A percentile compares a stretch with the other conserved stretches of the same genome.
Evolutionary conservation across 805 yeast species (phyloP).

Genomic region (Candida railenensis): DNA sequence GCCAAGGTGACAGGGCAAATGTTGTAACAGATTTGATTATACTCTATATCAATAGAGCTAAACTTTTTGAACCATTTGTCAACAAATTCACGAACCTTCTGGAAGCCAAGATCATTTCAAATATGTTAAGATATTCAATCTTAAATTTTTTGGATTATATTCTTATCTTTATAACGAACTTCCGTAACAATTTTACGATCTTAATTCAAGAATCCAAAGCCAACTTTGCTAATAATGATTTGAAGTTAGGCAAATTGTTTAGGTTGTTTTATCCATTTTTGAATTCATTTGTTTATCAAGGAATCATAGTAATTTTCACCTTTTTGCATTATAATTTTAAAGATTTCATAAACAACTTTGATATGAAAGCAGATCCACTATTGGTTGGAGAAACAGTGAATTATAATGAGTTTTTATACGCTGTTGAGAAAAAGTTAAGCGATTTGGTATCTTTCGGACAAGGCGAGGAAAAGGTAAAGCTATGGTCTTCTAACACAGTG

Average conservation of each 20-base stretch:
- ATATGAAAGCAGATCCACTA: slow-evolving; percentile 18
- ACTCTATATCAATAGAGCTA: slow-evolving; percentile 50
- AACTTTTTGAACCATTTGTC: slow-evolving; percentile 52
- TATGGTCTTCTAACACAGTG: slow-evolving; percentile 37
- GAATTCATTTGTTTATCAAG: slow-evolving; percentile 50
- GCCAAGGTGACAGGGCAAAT: slow-evolving; percentile 27
- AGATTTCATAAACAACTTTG: slow-evolving; percentile 29
- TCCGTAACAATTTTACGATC: slow-evolving; percentile 18
- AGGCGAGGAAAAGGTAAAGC: slow-evolving; percentile 15
- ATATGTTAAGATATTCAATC: slow-evolving; percentile 37
- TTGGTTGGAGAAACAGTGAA: slow-evolving; percentile 20
- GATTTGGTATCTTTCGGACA: not conserved
- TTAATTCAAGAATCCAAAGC: slow-evolving; percentile 7
- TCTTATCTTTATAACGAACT: slow-evolving; percentile 28
- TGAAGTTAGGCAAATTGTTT: slow-evolving; percentile 33
- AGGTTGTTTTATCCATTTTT: slow-evolving; percentile 44
- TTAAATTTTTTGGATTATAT: slow-evolving; percentile 36
- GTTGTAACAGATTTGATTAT: slow-evolving; percentile 45
- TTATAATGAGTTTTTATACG: slow-evolving; percentile 18
- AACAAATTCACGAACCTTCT: slow-evolving; percentile 25
- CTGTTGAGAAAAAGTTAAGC: slow-evolving; percentile 22
- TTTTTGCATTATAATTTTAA: slow-evolving; percentile 43
- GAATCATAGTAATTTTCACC: slow-evolving; percentile 50
- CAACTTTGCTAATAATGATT: slow-evolving; percentile 4
- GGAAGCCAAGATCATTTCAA: slow-evolving; percentile 31